Evolutionary conservation across 305 asterid species (phyloP), one percentile per base, ranked within the genome.

Genomic region (Solanum hybrid): DNA sequence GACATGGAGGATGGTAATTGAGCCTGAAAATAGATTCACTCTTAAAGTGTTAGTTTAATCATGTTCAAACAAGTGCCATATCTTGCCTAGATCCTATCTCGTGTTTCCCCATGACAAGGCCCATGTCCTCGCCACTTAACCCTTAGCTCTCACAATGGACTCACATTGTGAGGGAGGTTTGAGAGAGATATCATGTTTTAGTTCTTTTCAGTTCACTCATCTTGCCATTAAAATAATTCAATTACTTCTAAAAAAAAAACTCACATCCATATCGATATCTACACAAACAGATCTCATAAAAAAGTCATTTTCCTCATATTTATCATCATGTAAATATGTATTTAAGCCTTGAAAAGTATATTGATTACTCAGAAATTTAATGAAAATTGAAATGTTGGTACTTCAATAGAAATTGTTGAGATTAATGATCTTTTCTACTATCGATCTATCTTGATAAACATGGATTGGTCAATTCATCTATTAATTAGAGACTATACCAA

Each of bases 1-100:
- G 91, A 88, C 94, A 90, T 2, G 22, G 64, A 45, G 8, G 22
- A 45, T 45, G 22, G 64, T 45, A 7, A 45, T 15, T 45, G 64
- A 45, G 64, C 22, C 64, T 45, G 3, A 14, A 45, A 45, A 14
- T 45, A 45, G 22, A 45, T 45, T 45, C 64, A 45, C 8, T 14
- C 64, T 51, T 15, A 51, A 51, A 51, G 64, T 51, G 64, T 42
- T 13, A 42, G 19, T 13, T 5, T 42, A 42, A 51, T 5, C 22
- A 15, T 51, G 22, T 51, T 51, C 64, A 51, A 51, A 15, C 6
- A 51, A 51, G 64, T 15, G 64, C 0, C 64, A 15, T 51, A 14
- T 15, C 9, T 51, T 51, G 9, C 22, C 64, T 51, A 15, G 64
- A 51, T 51, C 22, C 22, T 51, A 51, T 51, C 22, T 51, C 22